A percentile compares a stretch with the other conserved stretches of the same genome.
Evolutionary conservation across 1,284 basidiomycete genomes (phyloP).

Genomic region (Prillingera fragicola): DNA sequence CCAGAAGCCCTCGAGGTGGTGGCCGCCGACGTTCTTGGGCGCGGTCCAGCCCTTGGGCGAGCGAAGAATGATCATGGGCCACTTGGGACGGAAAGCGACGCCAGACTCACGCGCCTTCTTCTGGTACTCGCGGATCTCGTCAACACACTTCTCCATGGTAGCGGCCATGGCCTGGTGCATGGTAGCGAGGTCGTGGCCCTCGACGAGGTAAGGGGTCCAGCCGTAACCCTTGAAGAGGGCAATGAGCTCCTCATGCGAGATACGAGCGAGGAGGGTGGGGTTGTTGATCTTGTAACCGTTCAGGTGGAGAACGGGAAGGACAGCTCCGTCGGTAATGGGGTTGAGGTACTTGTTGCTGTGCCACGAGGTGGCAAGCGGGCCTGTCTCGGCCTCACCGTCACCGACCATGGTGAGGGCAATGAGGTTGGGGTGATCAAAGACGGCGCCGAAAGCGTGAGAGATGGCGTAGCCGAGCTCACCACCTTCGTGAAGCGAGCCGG

Average conservation of each 20-base stretch:
- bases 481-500: conserved; percentile 83
- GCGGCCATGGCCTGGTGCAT: conserved; percentile 60
- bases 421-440: conserved; percentile 83
- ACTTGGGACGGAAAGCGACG: conserved; percentile 72
- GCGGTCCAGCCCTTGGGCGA: conserved; percentile 76
- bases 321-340: conserved; percentile 82
- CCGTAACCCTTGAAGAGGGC: conserved; percentile 59
- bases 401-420: conserved; percentile 71
- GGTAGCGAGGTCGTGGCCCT: conserved; percentile 53
- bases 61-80: conserved; percentile 76
- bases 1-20: conserved; percentile 68
- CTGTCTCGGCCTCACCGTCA: conserved; percentile 72
- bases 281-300: conserved; percentile 54
- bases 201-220: conserved; percentile 78
- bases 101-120: conserved; percentile 62
- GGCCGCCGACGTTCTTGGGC: conserved; percentile 60
- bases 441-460: conserved; percentile 65
- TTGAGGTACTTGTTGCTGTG: conserved; percentile 80
- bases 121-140: conserved; percentile 71
- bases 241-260: conserved; percentile 57
- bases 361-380: conserved; percentile 75
- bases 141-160: conserved; percentile 74
- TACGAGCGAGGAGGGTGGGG: conserved; percentile 36
- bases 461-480: conserved; percentile 84
- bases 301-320: conserved; percentile 77